A percentile compares a stretch with the other conserved stretches of the same genome.
Conservation (phyloP, 1,284 basidiomycete species). For the Rhodofomes roseus region DNA sequence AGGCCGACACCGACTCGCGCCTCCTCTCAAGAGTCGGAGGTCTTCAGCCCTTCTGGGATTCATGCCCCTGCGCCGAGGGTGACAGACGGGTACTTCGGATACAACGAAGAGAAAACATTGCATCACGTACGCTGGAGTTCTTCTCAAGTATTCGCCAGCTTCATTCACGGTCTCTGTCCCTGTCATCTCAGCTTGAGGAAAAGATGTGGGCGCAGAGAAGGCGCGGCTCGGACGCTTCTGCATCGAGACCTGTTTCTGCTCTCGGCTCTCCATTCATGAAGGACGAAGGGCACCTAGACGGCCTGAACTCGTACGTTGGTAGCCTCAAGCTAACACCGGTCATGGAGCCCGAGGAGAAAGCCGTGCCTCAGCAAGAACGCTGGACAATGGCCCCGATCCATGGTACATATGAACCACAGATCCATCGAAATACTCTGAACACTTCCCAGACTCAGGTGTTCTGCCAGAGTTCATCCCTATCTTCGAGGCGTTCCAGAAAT, state of each 20-base stretch:
- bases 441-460: slow-evolving; percentile 35
- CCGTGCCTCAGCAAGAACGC: slow-evolving; percentile 5
- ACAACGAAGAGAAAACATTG: slow-evolving; percentile 69
- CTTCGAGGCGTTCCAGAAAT: slow-evolving; percentile 68
- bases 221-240: slow-evolving; percentile 40
- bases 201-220: slow-evolving; percentile 59
- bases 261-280: slow-evolving; percentile 29
- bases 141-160: neutral
- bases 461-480: slow-evolving; percentile 51
- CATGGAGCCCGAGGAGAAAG: slow-evolving; percentile 25
- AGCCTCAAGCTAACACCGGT: slow-evolving; percentile 39
- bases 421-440: slow-evolving; percentile 10
- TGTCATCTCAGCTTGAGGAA: slow-evolving; percentile 59
- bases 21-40: slow-evolving; percentile 5
- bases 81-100: slow-evolving; percentile 71
- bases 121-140: slow-evolving; percentile 54
- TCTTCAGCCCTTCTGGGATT: slow-evolving; percentile 28
- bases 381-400: neutral
- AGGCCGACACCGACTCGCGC: neutral
- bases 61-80: slow-evolving; percentile 45
- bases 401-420: neutral
- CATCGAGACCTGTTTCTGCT: slow-evolving; percentile 26
- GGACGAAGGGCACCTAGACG: slow-evolving; percentile 41
- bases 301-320: slow-evolving; percentile 25
- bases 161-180: neutral